Conservation (phyloP, 2,329 filamentous ascomycete genomes). For the Bipolaris victoriae region DNA sequence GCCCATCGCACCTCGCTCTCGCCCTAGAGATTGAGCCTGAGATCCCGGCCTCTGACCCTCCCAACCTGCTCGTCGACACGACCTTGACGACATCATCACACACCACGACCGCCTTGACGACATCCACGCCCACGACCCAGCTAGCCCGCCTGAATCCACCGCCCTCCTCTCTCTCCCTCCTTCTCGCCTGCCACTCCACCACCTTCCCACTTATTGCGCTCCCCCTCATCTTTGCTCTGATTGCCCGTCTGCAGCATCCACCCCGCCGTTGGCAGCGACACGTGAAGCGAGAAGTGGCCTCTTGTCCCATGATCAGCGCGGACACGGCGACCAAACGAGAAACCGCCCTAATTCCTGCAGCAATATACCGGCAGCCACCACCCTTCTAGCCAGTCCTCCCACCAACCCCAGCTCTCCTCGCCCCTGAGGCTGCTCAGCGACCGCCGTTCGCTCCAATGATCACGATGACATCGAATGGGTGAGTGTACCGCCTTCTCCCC, state of each 20-base stretch:
- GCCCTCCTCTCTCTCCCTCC: constrained; percentile 19
- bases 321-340: constrained; percentile 7
- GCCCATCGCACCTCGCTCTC: constrained; percentile 23
- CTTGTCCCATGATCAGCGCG: constrained; percentile 17
- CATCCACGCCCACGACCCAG: background rate
- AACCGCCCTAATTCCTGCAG: constrained; percentile 15
- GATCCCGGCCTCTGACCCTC: constrained; percentile 24
- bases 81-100: no score
- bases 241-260: background rate
- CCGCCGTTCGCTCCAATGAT: constrained; percentile 47
- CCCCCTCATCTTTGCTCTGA: background rate
- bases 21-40: constrained; percentile 30
- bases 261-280: background rate
- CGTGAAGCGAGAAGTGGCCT: background rate
- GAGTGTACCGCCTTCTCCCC: constrained; percentile 40
- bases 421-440: constrained; percentile 13
- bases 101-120: no score
- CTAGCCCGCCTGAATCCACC: background rate
- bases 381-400: background rate
- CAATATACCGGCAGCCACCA: constrained; percentile 3
- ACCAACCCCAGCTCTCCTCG: background rate
- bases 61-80: background rate
- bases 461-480: constrained; percentile 54
- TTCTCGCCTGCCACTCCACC: background rate
- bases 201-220: background rate